Base-by-base conservation (phyloP, 2,329 filamentous ascomycete species). In the Gnomoniopsis smithogilvyi region DNA sequence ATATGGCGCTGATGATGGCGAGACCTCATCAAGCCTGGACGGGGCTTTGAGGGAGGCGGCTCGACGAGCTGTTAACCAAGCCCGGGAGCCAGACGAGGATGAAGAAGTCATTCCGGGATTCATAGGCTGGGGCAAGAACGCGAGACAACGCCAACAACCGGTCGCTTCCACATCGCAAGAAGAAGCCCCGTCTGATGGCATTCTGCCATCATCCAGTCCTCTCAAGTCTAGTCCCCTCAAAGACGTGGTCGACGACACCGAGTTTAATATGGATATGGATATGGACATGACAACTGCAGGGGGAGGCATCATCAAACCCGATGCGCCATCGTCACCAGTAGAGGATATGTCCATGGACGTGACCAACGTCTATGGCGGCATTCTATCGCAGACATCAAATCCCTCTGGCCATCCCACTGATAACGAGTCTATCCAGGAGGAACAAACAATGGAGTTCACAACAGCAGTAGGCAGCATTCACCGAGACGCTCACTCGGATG, bases 271-370 rank as follows among this genome's bases (percentile, higher is more conserved):
- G n/a, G 80, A 81, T 64, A 68, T 69, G 64, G 71, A 71, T 43
- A 87, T 87, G 84, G 84, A 88, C 33, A 83, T 88, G 68, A 80
- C 77, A 6, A 71, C 69, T n/a, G 74, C 75, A 15, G 64, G 80
- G 56, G 77, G 78, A 14, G 73, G 74, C 1, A 79, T 81, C 53
- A 62, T 81, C 38, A 56, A 59, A 26, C 45, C 64, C 34, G 41
- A 63, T 30, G 38, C 38, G 30, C 50, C 58, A 38, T 58, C 63
- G 7, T 56, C 60, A 17, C 34, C 51, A 6, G 81, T 83, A 21
- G 83, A 85, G 63, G 91, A 93, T 43, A 87, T 96, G 80, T 95
- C 91, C 22, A 97, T 98, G 94, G 94, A 98, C 66, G 91, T 97
- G 8, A 97, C 94, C 2, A 86, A 85, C 56, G 91, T 86, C 10